These are phyloP conservation scores for Penicillium corylophilum DNA, from an alignment of 2,329 filamentous ascomycete species.

Conservation along the genomic window DNA sequence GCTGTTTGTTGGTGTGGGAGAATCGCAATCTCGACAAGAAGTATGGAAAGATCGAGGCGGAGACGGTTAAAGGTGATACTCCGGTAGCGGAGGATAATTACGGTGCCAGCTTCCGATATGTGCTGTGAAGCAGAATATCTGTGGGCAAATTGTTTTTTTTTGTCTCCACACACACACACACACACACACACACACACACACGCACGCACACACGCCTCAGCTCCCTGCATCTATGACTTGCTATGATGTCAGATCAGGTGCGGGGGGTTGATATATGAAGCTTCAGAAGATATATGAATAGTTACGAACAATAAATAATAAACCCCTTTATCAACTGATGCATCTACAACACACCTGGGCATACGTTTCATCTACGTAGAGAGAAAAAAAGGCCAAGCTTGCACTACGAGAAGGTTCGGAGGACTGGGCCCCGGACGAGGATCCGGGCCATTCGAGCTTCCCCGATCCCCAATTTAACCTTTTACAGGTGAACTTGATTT, in stretches of 20 bases:
- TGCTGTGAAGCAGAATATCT: constrained; percentile 26
- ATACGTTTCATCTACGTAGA: too few species aligned
- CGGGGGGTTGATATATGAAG: neutral
- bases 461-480: neutral
- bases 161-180: neutral
- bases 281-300: neutral
- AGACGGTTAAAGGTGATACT: constrained; percentile 13
- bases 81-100: constrained; percentile 41
- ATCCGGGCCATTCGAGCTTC: neutral
- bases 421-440: neutral
- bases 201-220: neutral
- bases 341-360: too few species aligned
- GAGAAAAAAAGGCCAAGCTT: neutral
- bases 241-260: constrained; percentile 9
- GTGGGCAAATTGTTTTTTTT: neutral
- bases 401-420: neutral
- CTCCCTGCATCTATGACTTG: constrained; percentile 1
- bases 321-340: too few species aligned
- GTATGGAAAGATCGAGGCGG: constrained; percentile 34
- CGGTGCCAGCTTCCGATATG: constrained; percentile 39
- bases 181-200: too few species aligned
- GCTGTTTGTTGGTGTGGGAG: constrained; percentile 57
- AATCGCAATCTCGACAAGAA: constrained; percentile 59
- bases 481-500: neutral
- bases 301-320: neutral